Percentiles rank a stretch among this genome's conserved stretches.
Conservation (phyloP, 768 basidiomycete genomes). For the Kwoniella sp. region DNA sequence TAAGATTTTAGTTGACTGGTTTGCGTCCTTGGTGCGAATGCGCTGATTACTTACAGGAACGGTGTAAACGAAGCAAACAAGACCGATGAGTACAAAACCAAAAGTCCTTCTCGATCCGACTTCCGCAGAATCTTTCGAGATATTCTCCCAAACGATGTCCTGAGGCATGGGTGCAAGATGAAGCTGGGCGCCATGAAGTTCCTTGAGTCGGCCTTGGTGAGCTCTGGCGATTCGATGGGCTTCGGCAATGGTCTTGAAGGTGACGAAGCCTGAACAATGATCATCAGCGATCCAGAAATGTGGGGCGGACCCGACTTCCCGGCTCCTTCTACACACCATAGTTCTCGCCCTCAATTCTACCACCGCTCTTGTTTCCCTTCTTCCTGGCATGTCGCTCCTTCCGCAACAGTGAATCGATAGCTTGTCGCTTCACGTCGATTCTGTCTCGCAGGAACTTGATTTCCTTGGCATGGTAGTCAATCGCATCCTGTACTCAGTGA, state of each 20-base stretch:
- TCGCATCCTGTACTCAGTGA: slow-evolving; percentile 66
- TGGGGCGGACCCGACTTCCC: too few species aligned
- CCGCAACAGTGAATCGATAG: slow-evolving; percentile 56
- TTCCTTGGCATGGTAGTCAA: slow-evolving; percentile 72
- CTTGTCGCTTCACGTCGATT: slow-evolving; percentile 59
- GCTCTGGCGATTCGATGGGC: slow-evolving; percentile 57
- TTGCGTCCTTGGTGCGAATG: not conserved
- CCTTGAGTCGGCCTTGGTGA: slow-evolving; percentile 54
- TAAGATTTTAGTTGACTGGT: not conserved
- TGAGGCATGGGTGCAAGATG: slow-evolving; percentile 56
- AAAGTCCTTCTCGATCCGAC: slow-evolving; percentile 68
- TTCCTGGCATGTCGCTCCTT: slow-evolving; percentile 68
- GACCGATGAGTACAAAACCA: slow-evolving; percentile 75
- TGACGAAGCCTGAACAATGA: slow-evolving; percentile 45
- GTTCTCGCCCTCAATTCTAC: slow-evolving; percentile 65
- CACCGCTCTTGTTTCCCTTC: slow-evolving; percentile 26
- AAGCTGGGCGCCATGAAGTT: slow-evolving; percentile 52
- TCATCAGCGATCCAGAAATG: not conserved
- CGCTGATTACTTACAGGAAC: slow-evolving; percentile 61
- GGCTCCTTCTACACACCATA: slow-evolving; percentile 58
- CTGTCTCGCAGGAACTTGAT: slow-evolving; percentile 63
- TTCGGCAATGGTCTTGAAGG: slow-evolving; percentile 55
- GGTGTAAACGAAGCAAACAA: slow-evolving; percentile 92
- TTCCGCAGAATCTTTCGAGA: slow-evolving; percentile 72
- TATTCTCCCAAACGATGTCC: slow-evolving; percentile 76